These are phyloP conservation scores for Daldinia grandis DNA, from an alignment of 495 filamentous ascomycete genomes.

Conservation along the genomic window DNA sequence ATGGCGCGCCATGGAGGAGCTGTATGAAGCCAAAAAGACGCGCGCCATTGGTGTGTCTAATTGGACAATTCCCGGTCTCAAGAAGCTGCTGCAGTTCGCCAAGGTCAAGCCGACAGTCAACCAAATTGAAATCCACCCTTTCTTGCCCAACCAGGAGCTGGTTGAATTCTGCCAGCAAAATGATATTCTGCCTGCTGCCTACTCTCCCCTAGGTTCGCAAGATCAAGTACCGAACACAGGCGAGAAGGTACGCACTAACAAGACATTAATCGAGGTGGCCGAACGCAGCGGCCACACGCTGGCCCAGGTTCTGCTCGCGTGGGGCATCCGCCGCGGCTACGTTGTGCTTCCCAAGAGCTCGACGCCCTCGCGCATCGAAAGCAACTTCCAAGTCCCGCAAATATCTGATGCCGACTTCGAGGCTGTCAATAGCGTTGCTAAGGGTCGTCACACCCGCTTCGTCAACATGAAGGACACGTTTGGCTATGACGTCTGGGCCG, in stretches of 20 bases:
- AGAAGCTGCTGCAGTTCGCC: slow-evolving; percentile 52
- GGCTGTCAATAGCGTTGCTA: slow-evolving; percentile 52
- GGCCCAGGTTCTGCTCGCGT: slow-evolving; percentile 59
- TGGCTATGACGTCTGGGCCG: slow-evolving; percentile 60
- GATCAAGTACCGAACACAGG: slow-evolving; percentile 63
- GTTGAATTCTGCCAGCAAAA: slow-evolving; percentile 64
- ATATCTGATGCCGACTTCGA: slow-evolving; percentile 53
- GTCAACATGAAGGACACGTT: slow-evolving; percentile 82
- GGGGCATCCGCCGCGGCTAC: slow-evolving; percentile 55
- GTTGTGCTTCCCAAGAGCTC: slow-evolving; percentile 64
- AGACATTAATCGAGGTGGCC: slow-evolving; percentile 52
- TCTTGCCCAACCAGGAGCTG: slow-evolving; percentile 62
- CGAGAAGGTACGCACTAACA: slow-evolving; percentile 54
- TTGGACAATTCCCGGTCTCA: slow-evolving; percentile 54
- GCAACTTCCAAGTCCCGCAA: slow-evolving; percentile 58
- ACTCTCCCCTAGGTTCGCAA: slow-evolving; percentile 69
- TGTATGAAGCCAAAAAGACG: slow-evolving; percentile 50
- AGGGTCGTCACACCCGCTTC: slow-evolving; percentile 68
- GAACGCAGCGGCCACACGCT: slow-evolving; percentile 51
- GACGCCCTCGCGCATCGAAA: slow-evolving; percentile 70
- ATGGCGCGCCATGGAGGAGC: slow-evolving; percentile 59
- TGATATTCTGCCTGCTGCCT: slow-evolving; percentile 71
- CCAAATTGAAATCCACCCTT: slow-evolving; percentile 63
- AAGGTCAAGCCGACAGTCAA: slow-evolving; percentile 58
- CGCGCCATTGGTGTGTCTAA: slow-evolving; percentile 61